Base-by-base conservation (phyloP, 306 rosid genomes). In the Amphicarpaea edgeworthii region DNA sequence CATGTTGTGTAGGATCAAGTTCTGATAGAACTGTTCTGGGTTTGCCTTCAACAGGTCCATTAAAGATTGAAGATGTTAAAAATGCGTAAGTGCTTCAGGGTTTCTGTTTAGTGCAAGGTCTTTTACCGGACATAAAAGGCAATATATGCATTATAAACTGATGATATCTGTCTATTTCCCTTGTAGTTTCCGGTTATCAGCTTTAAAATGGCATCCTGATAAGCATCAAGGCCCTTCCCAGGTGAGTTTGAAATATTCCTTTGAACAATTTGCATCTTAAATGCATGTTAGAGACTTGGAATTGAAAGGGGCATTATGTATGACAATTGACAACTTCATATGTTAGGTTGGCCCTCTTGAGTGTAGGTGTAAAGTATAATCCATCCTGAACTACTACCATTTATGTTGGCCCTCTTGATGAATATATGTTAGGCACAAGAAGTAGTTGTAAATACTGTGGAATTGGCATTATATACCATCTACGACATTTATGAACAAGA, bases 171-270 rank as follows among this genome's bases (percentile, higher is more conserved):
- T 30, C 17, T 28, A 70, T 68, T 82, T 37, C 17, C 58, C 28
- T 50, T 57, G 86, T 85, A 94, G 98, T 69, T 94, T 90, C 63
- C 96, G 90, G 16, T 76, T 85, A 75, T 88, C 97, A 0, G 97
- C 98, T 70, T 82, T 92, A n/a, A 94, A 92, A 84, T 94, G 97
- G 98, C 96, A 92, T 86, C 98, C 96, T 66, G 98, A 94, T 77
- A 90, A 85, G 83, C 97, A 94, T 83, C 92, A 87, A 71, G 95
- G 91, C 84, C 69, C 93, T 75, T 90, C 95, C 21, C 91, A 91
- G 96, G 98, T 91, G 79, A 60, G 90, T 78, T 77, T 84, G 61
- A 61, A 54, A 30, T 59, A 38, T 30, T 62, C 62, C 4, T 24
- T 78, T 23, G 32, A 61, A n/a, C 19, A 42, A 53, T 68, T 73